Evolutionary conservation across 164 flowering plant species (phyloP), one percentile per base, ranked within the genome.

Genomic region (Vitis amurensis): DNA sequence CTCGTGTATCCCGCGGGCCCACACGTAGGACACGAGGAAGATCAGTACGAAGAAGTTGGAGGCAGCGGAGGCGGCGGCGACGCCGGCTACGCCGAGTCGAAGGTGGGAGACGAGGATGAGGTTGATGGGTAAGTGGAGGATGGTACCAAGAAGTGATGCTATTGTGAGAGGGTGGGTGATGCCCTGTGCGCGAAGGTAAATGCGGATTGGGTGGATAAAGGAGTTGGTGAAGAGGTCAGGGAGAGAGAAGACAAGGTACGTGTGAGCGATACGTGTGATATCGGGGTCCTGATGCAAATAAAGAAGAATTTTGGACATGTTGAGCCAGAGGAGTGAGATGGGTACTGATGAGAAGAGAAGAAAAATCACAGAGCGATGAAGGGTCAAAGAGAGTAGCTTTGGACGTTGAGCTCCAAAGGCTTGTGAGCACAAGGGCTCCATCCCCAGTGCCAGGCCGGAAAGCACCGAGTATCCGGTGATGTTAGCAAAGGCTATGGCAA

Each of bases 131-230:
- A 92, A 52, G 68, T 89, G 94, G 50, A 87, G 53, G 48, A 84
- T 12, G 9, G 91, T 79, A 8, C 84, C 93, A 51, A 79, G 81
- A 52, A 84, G 80, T 0, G 97, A 79, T 0, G 97, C 91, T 19
- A 86, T 12, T 9, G 98, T 92, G 72, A 94, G 75, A n/a, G 98
- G 97, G 64, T 70, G 82, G 60, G 93, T 91, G 75, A 91, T 87
- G 31, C 92, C 91, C 77, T 91, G 97, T 1, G 97, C 84, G n/a
- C 98, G 90, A 69, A 94, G 91, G 88, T 94, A 92, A 76, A 94
- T 86, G 71, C 94, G 84, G 69, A 92, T 81, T 63, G 98, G 98
- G 80, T 94, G 92, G n/a, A 91, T 23, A 74, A 94, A 79, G 31
- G 97, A 85, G 80, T 86, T 82, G 51, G 95, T 79, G 50, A 91